Evolutionary conservation across 2,329 filamentous ascomycete species (phyloP), one percentile per base, ranked within the genome.

Genomic region (Passalora sequoiae): DNA sequence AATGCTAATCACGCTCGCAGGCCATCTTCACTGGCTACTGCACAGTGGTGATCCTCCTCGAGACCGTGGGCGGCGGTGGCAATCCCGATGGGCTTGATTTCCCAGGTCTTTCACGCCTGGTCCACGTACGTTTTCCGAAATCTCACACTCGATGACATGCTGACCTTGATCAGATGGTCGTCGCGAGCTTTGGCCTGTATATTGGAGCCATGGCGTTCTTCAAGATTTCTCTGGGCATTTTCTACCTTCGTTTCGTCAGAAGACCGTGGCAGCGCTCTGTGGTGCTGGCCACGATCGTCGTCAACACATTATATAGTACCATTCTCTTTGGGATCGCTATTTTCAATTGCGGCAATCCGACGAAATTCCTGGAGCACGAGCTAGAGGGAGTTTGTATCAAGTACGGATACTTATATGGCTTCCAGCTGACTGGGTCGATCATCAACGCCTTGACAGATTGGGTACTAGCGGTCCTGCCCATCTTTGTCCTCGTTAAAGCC

Each of bases 201-300:
- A 49, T 69, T 27, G 43, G 64, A n/a, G 61, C 66, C 0, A 64
- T 68, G 47, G 63, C 68, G 46, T 50, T 64, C 12, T 51, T 71
- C 46, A 73, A 73, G 49, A 62, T 71, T 16, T 70, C 69, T 2
- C 53, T 73, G 4, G 67, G 62, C 6, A 52, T 72, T 25, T 71
- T 71, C 56, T 69, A 71, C 53, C 58, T 67, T 7, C 66, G 70
- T 2, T 66, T 71, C 35, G 60, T 70, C n/a, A 58, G 53, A 12
- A 57, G 62, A 25, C 43, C 37, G 13, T 70, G 66, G 64, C 69
- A 72, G 25, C 53, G 55, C 19, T 44, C 49, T 22, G 50, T 54
- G 6, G 49, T 65, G 21, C 57, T 56, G 24, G 35, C 38, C 15
- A 46, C 60, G 27, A 54, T 64, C 22, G 40, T 44, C 8, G 38